phyloP scores from a whole-genome alignment of 2,329 filamentous ascomycete genomes.

The Cryphonectria naterciae region DNA sequence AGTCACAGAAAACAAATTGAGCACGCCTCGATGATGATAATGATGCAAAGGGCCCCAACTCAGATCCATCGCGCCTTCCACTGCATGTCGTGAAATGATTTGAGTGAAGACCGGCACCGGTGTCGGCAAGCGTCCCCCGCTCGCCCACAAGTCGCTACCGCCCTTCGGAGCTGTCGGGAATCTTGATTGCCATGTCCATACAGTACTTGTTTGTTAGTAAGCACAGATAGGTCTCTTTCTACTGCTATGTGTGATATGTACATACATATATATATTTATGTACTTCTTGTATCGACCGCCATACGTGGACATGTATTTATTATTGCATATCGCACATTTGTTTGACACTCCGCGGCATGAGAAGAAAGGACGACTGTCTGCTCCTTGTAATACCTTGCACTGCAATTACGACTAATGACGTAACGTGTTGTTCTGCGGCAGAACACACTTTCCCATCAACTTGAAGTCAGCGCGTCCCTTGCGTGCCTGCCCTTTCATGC shows the following conservation, averaged over 20 bases:
- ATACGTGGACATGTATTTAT: background rate
- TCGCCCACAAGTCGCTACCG: background rate
- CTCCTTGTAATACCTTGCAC: background rate
- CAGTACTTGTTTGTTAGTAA: background rate
- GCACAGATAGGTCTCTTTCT: background rate
- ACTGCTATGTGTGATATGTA: background rate
- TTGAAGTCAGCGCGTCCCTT: conserved; percentile 1
- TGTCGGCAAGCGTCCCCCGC: conserved; percentile 6
- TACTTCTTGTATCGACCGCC: background rate
- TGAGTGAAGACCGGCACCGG: background rate
- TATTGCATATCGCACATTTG: background rate
- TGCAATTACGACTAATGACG: background rate
- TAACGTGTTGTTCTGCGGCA: background rate
- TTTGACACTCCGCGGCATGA: too few relatives aligned
- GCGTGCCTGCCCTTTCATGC: background rate
- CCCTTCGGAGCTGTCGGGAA: background rate
- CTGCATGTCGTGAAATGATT: background rate
- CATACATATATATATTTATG: background rate
- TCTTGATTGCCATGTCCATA: background rate
- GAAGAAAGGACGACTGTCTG: background rate
- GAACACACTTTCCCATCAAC: background rate
- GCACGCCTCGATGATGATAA: background rate
- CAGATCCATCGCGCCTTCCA: background rate
- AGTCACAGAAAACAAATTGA: background rate
- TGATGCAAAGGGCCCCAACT: background rate